Conservation (phyloP, 805 yeast species). For the Kuraishia borneana region DNA sequence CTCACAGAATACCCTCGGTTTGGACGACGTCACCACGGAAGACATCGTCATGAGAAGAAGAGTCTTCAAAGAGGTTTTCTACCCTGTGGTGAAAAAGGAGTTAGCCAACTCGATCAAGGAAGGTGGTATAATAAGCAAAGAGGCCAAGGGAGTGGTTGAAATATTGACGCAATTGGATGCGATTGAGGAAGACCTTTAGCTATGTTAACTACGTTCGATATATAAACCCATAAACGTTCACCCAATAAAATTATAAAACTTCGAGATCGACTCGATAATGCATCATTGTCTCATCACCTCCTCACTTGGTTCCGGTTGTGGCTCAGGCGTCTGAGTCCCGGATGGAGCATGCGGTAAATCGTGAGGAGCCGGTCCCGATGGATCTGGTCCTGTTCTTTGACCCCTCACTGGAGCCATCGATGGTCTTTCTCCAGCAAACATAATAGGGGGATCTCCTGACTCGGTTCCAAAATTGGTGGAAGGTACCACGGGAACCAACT, state of each 20-base stretch:
- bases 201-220: too few species aligned
- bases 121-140: conserved; percentile 64
- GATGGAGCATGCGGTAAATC: background rate
- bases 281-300: too few species aligned
- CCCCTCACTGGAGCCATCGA: background rate
- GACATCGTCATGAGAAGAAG: conserved; percentile 46
- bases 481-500: conserved; percentile 19
- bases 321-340: background rate
- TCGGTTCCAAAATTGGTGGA: conserved; percentile 7
- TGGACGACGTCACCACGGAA: conserved; percentile 42
- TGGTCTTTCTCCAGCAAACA: background rate
- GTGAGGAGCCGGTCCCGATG: background rate
- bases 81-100: conserved; percentile 35
- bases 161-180: conserved; percentile 5
- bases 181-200: conserved; percentile 3
- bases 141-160: conserved; percentile 20
- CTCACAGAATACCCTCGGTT: conserved; percentile 15
- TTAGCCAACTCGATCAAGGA: conserved; percentile 43
- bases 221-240: too few species aligned
- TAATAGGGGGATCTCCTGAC: conserved; percentile 1
- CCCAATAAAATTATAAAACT: too few species aligned
- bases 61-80: conserved; percentile 42
- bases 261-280: too few species aligned
- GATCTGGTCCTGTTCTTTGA: background rate
- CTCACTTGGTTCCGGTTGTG: too few species aligned